phyloP scores from a whole-genome alignment of 2,329 filamentous ascomycete species.

The Sclerotinia nivalis region DNA sequence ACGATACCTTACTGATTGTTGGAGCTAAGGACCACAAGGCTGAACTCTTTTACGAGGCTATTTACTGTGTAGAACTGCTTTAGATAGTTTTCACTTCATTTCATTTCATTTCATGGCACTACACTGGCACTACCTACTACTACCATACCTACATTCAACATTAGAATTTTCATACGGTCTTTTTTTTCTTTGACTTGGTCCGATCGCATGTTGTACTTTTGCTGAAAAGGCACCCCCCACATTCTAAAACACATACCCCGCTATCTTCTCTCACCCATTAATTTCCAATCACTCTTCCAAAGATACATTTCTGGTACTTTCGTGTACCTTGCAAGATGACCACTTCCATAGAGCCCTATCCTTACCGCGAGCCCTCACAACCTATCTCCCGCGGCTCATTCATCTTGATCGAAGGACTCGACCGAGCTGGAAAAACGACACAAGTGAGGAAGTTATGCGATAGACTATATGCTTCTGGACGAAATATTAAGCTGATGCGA shows the following conservation, averaged over 20 bases:
- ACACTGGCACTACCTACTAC: not conserved
- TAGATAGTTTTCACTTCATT: not conserved
- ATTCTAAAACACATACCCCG: constrained; percentile 11
- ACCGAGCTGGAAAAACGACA: constrained; percentile 72
- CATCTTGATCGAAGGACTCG: constrained; percentile 71
- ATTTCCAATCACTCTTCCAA: not conserved
- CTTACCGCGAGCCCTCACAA: constrained; percentile 36
- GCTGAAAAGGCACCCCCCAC: not conserved
- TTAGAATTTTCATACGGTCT: not conserved
- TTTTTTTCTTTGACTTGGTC: not conserved
- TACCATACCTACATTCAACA: not conserved
- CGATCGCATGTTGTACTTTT: too few relatives aligned
- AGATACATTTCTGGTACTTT: not conserved
- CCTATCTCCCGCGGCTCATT: constrained; percentile 54
- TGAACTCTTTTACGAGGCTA: constrained; percentile 5
- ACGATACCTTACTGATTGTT: not conserved
- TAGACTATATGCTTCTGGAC: constrained; percentile 52
- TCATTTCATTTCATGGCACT: not conserved
- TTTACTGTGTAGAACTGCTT: too few relatives aligned
- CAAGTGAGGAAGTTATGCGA: constrained; percentile 62
- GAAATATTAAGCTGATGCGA: constrained; percentile 57
- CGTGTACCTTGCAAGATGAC: constrained; percentile 26
- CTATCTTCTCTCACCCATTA: not conserved
- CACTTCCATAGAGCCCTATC: constrained; percentile 25
- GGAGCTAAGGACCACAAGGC: constrained; percentile 12